Conservation (phyloP, 208 protist genomes). For the Herpetomonas muscarum region DNA sequence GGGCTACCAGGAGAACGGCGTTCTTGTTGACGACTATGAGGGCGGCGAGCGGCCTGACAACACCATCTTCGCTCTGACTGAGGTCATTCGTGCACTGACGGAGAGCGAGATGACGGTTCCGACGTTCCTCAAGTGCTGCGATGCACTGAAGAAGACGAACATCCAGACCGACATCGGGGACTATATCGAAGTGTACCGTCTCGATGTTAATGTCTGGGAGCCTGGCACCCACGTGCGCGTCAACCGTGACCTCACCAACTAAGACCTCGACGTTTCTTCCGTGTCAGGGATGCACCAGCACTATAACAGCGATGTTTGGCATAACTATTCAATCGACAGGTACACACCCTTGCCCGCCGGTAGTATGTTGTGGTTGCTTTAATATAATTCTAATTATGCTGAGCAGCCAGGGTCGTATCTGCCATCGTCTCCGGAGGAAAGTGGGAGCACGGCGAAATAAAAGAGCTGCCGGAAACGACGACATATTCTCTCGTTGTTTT, state of each 20-base stretch:
- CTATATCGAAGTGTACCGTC: constrained; percentile 85
- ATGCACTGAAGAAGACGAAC: constrained; percentile 54
- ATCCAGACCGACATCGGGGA: constrained; percentile 91
- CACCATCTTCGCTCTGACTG: constrained; percentile 83
- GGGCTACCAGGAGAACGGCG: constrained; percentile 88
- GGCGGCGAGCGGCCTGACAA: constrained; percentile 82
- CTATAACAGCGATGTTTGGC: no score
- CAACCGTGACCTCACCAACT: constrained; percentile 68
- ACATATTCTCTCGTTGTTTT: no score
- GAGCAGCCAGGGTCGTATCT: no score
- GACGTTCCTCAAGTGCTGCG: constrained; percentile 78
- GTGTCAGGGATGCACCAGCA: no score
- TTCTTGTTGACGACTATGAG: constrained; percentile 92
- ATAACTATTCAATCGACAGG: no score
- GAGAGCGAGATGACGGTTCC: constrained; percentile 85
- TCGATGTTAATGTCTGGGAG: constrained; percentile 77
- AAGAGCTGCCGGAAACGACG: no score
- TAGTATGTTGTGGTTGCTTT: no score
- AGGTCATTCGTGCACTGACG: constrained; percentile 68
- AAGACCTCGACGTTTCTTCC: background rate
- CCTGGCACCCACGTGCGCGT: constrained; percentile 68
- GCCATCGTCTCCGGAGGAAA: no score
- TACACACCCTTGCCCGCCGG: no score
- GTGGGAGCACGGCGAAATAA: no score
- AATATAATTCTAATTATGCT: no score